Percentiles rank a stretch among this genome's conserved stretches.
Evolutionary conservation across 208 protist species (phyloP).

Genomic region (Blechomonas ayalai): DNA sequence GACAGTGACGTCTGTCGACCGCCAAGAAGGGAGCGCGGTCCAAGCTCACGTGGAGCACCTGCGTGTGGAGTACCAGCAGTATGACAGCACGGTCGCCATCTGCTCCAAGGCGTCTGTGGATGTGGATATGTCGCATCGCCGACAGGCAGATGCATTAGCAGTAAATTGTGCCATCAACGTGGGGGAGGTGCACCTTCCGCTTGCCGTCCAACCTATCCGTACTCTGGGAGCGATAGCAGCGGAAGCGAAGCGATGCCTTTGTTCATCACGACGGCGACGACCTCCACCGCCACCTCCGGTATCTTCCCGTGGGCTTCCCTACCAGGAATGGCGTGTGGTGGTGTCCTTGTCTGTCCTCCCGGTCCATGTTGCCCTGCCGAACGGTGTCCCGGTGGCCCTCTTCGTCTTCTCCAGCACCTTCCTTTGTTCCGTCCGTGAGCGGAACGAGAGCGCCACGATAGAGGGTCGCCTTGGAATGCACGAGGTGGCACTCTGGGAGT

Average conservation of each 20-base stretch:
- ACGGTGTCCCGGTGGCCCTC: conserved; percentile 22
- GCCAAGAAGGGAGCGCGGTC: too few relatives aligned
- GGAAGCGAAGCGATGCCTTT: too few relatives aligned
- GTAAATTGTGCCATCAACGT: conserved; percentile 1
- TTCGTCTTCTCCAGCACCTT: conserved; percentile 38
- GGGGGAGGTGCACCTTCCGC: conserved; percentile 1
- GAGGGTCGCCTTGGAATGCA: conserved; percentile 50
- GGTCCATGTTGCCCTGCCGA: conserved; percentile 23
- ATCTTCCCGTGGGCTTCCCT: conserved; percentile 6
- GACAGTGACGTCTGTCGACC: too few relatives aligned
- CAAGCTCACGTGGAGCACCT: too few relatives aligned
- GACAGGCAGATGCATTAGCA: background rate
- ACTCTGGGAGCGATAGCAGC: too few relatives aligned
- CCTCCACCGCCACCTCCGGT: background rate
- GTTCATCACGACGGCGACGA: background rate
- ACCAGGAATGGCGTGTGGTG: conserved; percentile 38
- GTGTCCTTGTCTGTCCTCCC: conserved; percentile 44
- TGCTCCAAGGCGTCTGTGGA: too few relatives aligned
- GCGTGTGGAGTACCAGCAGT: too few relatives aligned
- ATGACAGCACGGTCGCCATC: too few relatives aligned
- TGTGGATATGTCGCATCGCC: too few relatives aligned
- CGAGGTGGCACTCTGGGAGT: conserved; percentile 37
- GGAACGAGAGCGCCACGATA: conserved; percentile 14
- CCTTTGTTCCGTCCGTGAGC: conserved; percentile 36
- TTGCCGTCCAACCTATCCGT: background rate